Evolutionary conservation across 129 eudicot species (phyloP), one percentile per base, ranked within the genome.

Genomic region (Helianthus tuberosus): DNA sequence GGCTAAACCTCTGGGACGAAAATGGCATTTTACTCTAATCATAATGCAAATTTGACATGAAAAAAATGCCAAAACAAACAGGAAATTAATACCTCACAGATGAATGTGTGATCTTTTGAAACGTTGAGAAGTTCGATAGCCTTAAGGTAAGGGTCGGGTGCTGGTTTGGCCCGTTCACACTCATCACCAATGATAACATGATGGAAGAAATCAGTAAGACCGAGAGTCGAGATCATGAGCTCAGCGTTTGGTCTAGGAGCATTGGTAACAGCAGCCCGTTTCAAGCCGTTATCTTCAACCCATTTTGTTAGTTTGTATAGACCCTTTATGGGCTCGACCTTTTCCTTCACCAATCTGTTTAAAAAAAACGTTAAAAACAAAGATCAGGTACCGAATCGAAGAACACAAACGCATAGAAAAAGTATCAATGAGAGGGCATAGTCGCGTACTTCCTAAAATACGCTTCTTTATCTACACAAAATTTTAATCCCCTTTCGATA

Each of bases 181-280:
- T 93, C 98, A 68, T 78, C 88, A 67, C 98, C 98, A 65, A 93
- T 47, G 47, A 93, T 60, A 61, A 93, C 83, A 51, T 76, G 84
- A 6, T 90, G 86, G 67, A 93, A 93, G 85, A 93, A 93, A 61
- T 93, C 98, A 46, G 98, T 80, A n/a, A 93, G 91, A 51, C 98
- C 97, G n/a, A 93, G 97, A 71, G 78, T 63, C 14, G 96, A 87
- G 58, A 93, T 78, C 86, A 90, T 88, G 67, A 88, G 69, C 52
- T 90, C 97, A 38, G 98, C 98, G 53, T 90, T 93, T 78, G 72
- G 79, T 71, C 80, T 84, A n/a, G 98, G 98, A 27, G 98, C 97
- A 79, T 93, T 93, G 0, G 98, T 93, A 47, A 93, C 98, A 39
- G 98, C 98, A 73, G 93, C 98, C 15, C 98, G 81, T 79, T 86